phyloP scores from a whole-genome alignment of 805 yeast species.

The Lachancea dasiensis region DNA sequence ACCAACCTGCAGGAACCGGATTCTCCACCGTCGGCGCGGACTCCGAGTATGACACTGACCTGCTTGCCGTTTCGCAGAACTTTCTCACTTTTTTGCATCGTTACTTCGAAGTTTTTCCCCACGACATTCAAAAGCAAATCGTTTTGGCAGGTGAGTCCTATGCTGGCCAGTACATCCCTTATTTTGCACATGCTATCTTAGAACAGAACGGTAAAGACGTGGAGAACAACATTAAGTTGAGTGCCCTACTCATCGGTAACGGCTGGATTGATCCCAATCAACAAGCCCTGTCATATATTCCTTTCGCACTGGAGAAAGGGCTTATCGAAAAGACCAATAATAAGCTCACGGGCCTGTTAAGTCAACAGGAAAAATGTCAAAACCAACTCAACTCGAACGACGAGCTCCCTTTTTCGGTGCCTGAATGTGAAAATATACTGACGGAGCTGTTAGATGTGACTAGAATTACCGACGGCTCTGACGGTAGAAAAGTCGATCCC shows the following conservation, averaged over 20 bases:
- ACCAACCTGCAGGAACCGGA: slow-evolving; percentile 95
- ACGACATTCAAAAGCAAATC: slow-evolving; percentile 56
- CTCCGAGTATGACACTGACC: slow-evolving; percentile 38
- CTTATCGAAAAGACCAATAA: slow-evolving; percentile 42
- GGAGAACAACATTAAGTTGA: slow-evolving; percentile 37
- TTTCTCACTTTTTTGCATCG: slow-evolving; percentile 59
- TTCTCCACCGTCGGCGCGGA: slow-evolving; percentile 55
- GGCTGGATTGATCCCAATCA: slow-evolving; percentile 90
- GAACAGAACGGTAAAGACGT: slow-evolving; percentile 36
- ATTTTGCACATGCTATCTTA: slow-evolving; percentile 61
- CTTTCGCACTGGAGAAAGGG: slow-evolving; percentile 57
- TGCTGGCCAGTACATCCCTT: slow-evolving; percentile 96
- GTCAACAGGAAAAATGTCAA: slow-evolving; percentile 57
- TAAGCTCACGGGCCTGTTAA: slow-evolving; percentile 37
- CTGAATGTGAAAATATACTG: slow-evolving; percentile 42
- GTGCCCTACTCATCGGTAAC: slow-evolving; percentile 77
- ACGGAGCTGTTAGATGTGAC: slow-evolving; percentile 27
- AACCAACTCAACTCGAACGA: slow-evolving; percentile 37
- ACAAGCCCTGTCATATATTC: slow-evolving; percentile 76
- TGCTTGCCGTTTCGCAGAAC: slow-evolving; percentile 53
- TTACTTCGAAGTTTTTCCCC: slow-evolving; percentile 69
- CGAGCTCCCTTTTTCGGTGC: slow-evolving; percentile 27
- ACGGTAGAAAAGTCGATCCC: slow-evolving; percentile 22
- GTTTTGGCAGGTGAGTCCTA: slow-evolving; percentile 91
- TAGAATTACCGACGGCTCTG: slow-evolving; percentile 24